phyloP scores from a whole-genome alignment of 2,329 filamentous ascomycete species.

The Chaetomiaceae sp. region DNA sequence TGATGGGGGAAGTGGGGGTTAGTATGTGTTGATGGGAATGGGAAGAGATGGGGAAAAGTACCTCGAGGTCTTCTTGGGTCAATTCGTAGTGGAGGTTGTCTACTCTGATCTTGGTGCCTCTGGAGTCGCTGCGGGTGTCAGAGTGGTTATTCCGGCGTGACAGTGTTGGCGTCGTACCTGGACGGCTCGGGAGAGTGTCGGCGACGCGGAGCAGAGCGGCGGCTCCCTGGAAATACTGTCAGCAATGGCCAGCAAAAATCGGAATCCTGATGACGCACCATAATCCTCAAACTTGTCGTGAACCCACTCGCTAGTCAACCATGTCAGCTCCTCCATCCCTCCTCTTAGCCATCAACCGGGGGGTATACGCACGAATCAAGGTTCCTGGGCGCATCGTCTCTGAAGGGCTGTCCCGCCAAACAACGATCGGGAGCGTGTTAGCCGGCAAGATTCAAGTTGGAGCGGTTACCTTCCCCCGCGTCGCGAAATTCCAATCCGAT shows the following conservation, averaged over 20 bases:
- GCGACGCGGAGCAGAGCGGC: conserved; percentile 22
- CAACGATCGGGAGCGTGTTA: conserved; percentile 39
- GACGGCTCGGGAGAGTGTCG: conserved; percentile 35
- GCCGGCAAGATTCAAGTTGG: conserved; percentile 38
- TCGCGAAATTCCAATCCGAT: conserved; percentile 26
- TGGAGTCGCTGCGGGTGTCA: conserved; percentile 41
- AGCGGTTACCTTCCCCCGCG: conserved; percentile 31
- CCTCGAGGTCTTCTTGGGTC: conserved; percentile 76
- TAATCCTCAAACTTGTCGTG: conserved; percentile 84
- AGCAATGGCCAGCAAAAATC: background rate
- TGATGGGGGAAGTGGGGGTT: conserved; percentile 34
- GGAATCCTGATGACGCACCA: conserved; percentile 38
- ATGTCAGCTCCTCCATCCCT: conserved; percentile 25
- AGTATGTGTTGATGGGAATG: background rate
- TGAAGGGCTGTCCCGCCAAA: conserved; percentile 52
- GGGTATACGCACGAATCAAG: conserved; percentile 59
- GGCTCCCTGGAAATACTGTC: conserved; percentile 14
- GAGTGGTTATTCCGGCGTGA: background rate
- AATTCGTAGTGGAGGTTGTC: conserved; percentile 93
- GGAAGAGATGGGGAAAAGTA: conserved; percentile 35
- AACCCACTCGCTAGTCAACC: conserved; percentile 72
- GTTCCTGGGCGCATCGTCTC: conserved; percentile 59
- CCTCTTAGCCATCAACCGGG: background rate
- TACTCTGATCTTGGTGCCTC: conserved; percentile 70
- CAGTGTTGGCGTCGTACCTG: conserved; percentile 19